A percentile compares a stretch with the other conserved stretches of the same genome.
Conservation (phyloP, 73 alveolate species). For the Uronychia setigera region DNA sequence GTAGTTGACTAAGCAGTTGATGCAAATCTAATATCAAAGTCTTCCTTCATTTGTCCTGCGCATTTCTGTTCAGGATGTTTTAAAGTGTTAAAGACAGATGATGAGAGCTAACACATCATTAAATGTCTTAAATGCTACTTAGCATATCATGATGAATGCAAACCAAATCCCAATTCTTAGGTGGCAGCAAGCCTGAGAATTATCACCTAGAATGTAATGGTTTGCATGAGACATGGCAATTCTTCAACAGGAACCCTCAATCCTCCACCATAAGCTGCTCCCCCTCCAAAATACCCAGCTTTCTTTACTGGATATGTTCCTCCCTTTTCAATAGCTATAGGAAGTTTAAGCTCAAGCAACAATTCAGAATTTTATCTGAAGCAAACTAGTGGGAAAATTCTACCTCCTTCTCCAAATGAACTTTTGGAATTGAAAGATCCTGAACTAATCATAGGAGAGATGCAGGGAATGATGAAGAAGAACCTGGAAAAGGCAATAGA, state of each 20-base stretch:
- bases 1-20: neutral
- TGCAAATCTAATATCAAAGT: neutral
- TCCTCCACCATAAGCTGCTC: slow-evolving; percentile 2
- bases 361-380: neutral
- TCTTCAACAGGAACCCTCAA: neutral
- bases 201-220: slow-evolving; percentile 12
- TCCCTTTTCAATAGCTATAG: neutral
- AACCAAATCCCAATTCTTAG: neutral
- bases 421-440: neutral
- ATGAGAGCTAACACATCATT: neutral
- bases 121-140: slow-evolving; percentile 8
- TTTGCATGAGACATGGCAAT: slow-evolving; percentile 19
- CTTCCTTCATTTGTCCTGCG: slow-evolving; percentile 9
- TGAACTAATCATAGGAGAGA: neutral
- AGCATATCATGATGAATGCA: slow-evolving; percentile 15
- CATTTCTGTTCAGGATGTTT: slow-evolving; percentile 13
- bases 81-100: neutral
- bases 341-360: neutral
- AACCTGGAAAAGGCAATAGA: slow-evolving; percentile 6
- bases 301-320: slow-evolving; percentile 1
- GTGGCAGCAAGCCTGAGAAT: neutral
- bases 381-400: neutral
- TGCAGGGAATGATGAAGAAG: neutral
- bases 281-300: slow-evolving; percentile 7
- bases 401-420: neutral